These are phyloP conservation scores for Botrytis byssoidea DNA, from an alignment of 2,329 filamentous ascomycete genomes.

Conservation along the genomic window DNA sequence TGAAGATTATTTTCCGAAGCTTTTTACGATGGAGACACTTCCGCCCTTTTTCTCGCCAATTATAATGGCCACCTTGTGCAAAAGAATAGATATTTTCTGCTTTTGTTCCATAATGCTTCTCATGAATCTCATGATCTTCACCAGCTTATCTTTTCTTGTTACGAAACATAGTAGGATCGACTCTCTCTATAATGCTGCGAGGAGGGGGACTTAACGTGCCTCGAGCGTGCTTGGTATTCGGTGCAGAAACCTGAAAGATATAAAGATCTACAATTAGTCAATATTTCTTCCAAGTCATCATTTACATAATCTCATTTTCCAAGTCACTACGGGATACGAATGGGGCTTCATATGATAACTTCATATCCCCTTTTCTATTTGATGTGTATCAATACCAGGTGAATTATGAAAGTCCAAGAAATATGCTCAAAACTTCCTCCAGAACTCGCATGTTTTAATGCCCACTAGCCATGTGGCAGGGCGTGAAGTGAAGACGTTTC, in stretches of 20 bases:
- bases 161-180: background rate
- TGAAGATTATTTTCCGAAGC: background rate
- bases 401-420: background rate
- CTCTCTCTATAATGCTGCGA: background rate
- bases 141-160: background rate
- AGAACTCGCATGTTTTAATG: background rate
- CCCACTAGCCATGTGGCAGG: background rate
- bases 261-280: background rate
- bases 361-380: no score
- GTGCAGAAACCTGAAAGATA: background rate
- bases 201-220: background rate
- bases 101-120: background rate
- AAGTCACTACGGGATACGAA: background rate
- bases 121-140: background rate
- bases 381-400: background rate
- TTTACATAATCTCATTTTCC: background rate
- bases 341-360: background rate
- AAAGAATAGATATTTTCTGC: background rate
- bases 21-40: background rate
- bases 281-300: background rate
- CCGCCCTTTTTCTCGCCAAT: background rate
- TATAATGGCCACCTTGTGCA: background rate
- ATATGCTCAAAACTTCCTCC: background rate
- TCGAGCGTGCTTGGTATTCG: background rate
- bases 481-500: slow-evolving; percentile 1